phyloP scores from a whole-genome alignment of 306 rosid species.

The Boehmeria nivea region DNA sequence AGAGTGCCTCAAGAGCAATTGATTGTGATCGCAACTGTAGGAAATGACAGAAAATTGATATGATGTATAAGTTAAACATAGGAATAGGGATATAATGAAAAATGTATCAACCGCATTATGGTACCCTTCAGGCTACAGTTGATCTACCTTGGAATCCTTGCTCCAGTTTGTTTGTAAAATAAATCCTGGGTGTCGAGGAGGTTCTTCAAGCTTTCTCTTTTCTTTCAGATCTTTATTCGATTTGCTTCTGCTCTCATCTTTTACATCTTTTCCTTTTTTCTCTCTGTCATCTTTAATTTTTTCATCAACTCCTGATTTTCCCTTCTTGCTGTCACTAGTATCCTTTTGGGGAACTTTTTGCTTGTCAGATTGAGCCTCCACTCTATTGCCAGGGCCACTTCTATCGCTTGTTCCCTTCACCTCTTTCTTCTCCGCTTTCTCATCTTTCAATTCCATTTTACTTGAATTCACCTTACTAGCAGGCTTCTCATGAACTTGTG shows the following conservation, averaged over 20 bases:
- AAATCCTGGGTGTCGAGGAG: constrained; percentile 92
- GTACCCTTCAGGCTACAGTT: constrained; percentile 9
- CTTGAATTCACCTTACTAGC: constrained; percentile 27
- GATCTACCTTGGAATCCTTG: constrained; percentile 76
- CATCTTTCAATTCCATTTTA: constrained; percentile 36
- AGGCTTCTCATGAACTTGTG: constrained; percentile 32
- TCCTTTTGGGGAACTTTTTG: constrained; percentile 49
- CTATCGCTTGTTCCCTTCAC: constrained; percentile 43
- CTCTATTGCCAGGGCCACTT: constrained; percentile 26
- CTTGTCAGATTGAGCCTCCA: constrained; percentile 33
- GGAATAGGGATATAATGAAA: neutral
- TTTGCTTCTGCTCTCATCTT: constrained; percentile 63
- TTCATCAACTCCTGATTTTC: constrained; percentile 53
- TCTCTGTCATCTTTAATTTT: constrained; percentile 61
- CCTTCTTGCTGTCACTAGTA: constrained; percentile 28
- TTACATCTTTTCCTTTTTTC: constrained; percentile 45
- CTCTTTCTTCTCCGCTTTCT: constrained; percentile 50
- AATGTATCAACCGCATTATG: neutral
- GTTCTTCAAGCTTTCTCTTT: constrained; percentile 74
- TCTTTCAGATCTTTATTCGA: constrained; percentile 66
- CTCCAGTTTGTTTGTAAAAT: constrained; percentile 60
- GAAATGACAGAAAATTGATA: constrained; percentile 22
- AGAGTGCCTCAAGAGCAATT: constrained; percentile 71
- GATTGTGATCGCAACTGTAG: constrained; percentile 70
- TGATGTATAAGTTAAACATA: neutral